A percentile compares a stretch with the other conserved stretches of the same genome.
Evolutionary conservation across 148 eudicot genomes (phyloP).

Genomic region (Limonium bicolor): DNA sequence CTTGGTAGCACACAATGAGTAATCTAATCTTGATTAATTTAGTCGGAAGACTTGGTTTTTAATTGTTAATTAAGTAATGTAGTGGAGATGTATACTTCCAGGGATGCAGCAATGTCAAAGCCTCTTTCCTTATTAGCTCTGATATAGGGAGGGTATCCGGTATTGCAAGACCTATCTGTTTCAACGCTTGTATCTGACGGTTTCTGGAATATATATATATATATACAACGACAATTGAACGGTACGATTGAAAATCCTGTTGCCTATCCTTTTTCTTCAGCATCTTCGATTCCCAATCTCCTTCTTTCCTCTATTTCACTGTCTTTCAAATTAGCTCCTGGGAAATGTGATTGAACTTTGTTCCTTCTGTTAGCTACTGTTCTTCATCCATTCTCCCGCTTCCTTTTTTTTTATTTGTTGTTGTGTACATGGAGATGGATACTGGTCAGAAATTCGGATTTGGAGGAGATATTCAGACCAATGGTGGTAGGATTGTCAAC

Average conservation of each 20-base stretch:
- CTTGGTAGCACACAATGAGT: constrained; percentile 18
- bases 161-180: constrained; percentile 4
- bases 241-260: constrained; percentile 4
- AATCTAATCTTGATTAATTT: constrained; percentile 19
- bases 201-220: constrained; percentile 4
- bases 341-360: neutral
- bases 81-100: constrained; percentile 8
- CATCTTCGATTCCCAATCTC: constrained; percentile 9
- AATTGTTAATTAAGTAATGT: constrained; percentile 8
- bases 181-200: constrained; percentile 9
- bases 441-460: constrained; percentile 18
- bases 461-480: constrained; percentile 11
- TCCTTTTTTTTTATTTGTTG: no score
- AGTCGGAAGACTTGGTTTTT: constrained; percentile 3
- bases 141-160: constrained; percentile 1
- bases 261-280: constrained; percentile 10
- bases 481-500: constrained; percentile 11
- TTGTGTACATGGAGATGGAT: constrained; percentile 21
- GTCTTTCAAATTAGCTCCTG: constrained; percentile 2
- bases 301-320: constrained; percentile 12
- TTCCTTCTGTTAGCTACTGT: neutral
- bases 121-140: constrained; percentile 9
- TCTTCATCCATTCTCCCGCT: neutral
- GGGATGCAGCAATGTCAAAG: constrained; percentile 9
- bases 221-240: constrained; percentile 10